A percentile compares a stretch with the other conserved stretches of the same genome.
Conservation (phyloP, 164 flowering plant genomes). For the Umbellularia californica region DNA sequence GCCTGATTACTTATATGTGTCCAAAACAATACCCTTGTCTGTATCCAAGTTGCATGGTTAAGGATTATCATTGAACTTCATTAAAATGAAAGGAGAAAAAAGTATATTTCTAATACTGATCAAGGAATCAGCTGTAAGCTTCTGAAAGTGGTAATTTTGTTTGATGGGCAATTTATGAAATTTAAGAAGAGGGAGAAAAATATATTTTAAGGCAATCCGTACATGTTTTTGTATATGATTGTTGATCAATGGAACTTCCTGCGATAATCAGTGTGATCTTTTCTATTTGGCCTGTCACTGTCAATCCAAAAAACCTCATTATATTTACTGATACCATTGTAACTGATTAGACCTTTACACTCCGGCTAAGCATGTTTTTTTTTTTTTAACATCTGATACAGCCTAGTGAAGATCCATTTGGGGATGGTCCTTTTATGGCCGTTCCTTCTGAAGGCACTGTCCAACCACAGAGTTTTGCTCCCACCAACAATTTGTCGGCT, state of each 20-base stretch:
- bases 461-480: conserved; percentile 29
- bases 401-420: conserved; percentile 89
- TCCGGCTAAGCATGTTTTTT: too few species aligned
- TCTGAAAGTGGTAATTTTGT: not conserved
- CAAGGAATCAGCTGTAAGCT: not conserved
- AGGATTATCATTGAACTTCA: not conserved
- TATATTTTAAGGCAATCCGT: not conserved
- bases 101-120: too few species aligned
- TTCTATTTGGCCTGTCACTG: not conserved
- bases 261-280: not conserved
- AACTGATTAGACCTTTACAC: too few species aligned
- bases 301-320: not conserved
- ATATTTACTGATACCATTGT: not conserved
- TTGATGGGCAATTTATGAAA: not conserved
- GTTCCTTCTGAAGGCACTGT: conserved; percentile 38
- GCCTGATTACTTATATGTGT: too few species aligned
- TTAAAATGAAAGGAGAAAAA: too few species aligned
- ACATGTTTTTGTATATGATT: not conserved
- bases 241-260: not conserved
- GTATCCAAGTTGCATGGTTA: not conserved
- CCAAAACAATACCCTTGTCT: too few species aligned
- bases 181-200: not conserved
- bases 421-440: conserved; percentile 90
- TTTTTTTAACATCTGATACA: conserved; percentile 25
- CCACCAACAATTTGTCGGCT: not conserved